phyloP scores from a whole-genome alignment of 1,139 yeast species.

The Debaryomycetaceae sp. region DNA sequence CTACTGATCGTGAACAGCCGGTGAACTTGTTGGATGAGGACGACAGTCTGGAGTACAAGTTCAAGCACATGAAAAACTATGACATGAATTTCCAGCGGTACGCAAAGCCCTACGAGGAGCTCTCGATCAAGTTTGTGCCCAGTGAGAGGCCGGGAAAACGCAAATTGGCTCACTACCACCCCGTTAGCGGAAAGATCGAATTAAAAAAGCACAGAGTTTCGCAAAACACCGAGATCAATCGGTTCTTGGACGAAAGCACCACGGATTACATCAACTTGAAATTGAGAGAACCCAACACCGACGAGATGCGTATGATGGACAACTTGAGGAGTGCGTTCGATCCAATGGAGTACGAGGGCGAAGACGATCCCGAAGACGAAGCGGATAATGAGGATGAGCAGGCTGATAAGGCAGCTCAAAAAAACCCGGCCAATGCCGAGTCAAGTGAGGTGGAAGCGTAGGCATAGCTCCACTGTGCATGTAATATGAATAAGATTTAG shows the following conservation, averaged over 20 bases:
- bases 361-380: slow-evolving; percentile 39
- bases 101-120: slow-evolving; percentile 42
- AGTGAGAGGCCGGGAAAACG: slow-evolving; percentile 43
- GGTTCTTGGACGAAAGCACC: slow-evolving; percentile 48
- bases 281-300: slow-evolving; percentile 69
- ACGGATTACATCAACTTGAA: slow-evolving; percentile 54
- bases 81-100: slow-evolving; percentile 63
- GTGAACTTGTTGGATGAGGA: slow-evolving; percentile 38
- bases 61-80: slow-evolving; percentile 70
- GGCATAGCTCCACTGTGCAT: slow-evolving; percentile 7
- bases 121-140: slow-evolving; percentile 42
- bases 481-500: slow-evolving; percentile 10
- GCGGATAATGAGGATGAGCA: slow-evolving; percentile 16
- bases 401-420: slow-evolving; percentile 18
- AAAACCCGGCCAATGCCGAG: slow-evolving; percentile 6
- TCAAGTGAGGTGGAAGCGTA: slow-evolving; percentile 12
- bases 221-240: slow-evolving; percentile 43
- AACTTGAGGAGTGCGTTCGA: slow-evolving; percentile 64
- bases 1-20: slow-evolving; percentile 48
- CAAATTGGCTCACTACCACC: slow-evolving; percentile 68
- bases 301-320: slow-evolving; percentile 67
- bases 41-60: slow-evolving; percentile 45
- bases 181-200: slow-evolving; percentile 73
- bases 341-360: slow-evolving; percentile 67
- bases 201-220: slow-evolving; percentile 75